A percentile compares a stretch with the other conserved stretches of the same genome.
phyloP scores from a whole-genome alignment of 129 eudicot genomes.

The Logfia minima region DNA sequence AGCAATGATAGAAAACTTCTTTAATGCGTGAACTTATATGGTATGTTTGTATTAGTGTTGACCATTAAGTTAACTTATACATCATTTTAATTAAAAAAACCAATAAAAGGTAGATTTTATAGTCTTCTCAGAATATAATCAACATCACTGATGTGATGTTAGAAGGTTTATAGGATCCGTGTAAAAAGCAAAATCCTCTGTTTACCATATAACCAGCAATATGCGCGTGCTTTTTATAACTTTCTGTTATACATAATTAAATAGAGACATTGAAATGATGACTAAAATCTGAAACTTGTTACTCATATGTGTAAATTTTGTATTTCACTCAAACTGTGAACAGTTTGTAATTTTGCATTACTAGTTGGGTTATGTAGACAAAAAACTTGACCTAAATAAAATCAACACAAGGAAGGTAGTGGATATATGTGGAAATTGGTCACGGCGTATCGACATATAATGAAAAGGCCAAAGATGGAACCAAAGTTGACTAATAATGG shows the following conservation, averaged over 20 bases:
- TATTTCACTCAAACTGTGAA: neutral
- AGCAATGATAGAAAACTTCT: no score
- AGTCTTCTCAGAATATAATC: no score
- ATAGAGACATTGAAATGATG: neutral
- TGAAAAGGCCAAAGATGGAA: slow-evolving; percentile 4
- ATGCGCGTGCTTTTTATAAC: slow-evolving; percentile 25
- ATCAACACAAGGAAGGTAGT: neutral
- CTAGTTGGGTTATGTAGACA: neutral
- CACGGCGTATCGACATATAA: neutral
- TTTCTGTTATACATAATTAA: neutral
- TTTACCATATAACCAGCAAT: slow-evolving; percentile 26
- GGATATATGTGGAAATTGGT: slow-evolving; percentile 3
- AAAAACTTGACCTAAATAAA: neutral
- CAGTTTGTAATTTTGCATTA: neutral
- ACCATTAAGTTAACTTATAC: no score
- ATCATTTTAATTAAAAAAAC: no score
- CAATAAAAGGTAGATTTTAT: no score
- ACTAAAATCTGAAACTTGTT: neutral
- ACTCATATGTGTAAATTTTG: neutral
- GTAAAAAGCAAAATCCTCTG: neutral
- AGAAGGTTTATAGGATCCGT: no score
- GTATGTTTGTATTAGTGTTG: no score
- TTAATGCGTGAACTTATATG: no score
- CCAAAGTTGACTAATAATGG: slow-evolving; percentile 31
- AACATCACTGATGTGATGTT: no score